A percentile compares a stretch with the other conserved stretches of the same genome.
These are phyloP conservation scores for Salvia miltiorrhiza DNA, from an alignment of 257 asterid genomes.

Conservation along the genomic window DNA sequence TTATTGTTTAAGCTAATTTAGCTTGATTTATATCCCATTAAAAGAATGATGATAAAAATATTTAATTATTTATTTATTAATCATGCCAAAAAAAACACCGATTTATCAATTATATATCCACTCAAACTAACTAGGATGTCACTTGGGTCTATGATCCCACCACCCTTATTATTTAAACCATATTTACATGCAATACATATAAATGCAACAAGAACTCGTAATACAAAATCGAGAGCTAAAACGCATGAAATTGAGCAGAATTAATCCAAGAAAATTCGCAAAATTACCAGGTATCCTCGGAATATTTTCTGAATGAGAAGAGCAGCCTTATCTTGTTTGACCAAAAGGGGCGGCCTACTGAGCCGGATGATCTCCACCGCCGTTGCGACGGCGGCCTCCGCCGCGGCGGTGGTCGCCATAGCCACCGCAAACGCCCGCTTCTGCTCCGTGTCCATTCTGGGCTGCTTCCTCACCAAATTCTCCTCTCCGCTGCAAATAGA, in stretches of 20 bases:
- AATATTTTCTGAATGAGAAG: conserved; percentile 60
- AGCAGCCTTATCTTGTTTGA: conserved; percentile 45
- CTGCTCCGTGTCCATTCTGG: conserved; percentile 22
- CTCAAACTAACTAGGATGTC: too few species aligned
- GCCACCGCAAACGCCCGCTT: conserved; percentile 40
- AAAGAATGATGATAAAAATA: too few species aligned
- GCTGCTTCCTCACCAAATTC: conserved; percentile 12
- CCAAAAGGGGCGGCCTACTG: conserved; percentile 21
- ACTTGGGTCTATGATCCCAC: too few species aligned
- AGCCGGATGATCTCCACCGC: conserved; percentile 47
- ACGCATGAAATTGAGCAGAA: background rate
- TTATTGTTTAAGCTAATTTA: too few species aligned
- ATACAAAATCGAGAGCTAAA: too few species aligned
- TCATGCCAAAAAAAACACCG: too few species aligned
- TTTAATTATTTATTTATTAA: too few species aligned
- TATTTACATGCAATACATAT: too few species aligned
- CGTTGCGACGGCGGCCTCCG: conserved; percentile 52
- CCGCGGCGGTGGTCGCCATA: conserved; percentile 42
- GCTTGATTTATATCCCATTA: too few species aligned
- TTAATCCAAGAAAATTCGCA: background rate
- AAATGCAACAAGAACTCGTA: too few species aligned
- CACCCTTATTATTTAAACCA: too few species aligned
- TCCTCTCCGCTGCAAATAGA: conserved; percentile 19
- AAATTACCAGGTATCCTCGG: conserved; percentile 77
- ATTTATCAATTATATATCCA: too few species aligned